These are phyloP conservation scores for Mycena leptocephala DNA, from an alignment of 768 basidiomycete genomes.

Conservation along the genomic window DNA sequence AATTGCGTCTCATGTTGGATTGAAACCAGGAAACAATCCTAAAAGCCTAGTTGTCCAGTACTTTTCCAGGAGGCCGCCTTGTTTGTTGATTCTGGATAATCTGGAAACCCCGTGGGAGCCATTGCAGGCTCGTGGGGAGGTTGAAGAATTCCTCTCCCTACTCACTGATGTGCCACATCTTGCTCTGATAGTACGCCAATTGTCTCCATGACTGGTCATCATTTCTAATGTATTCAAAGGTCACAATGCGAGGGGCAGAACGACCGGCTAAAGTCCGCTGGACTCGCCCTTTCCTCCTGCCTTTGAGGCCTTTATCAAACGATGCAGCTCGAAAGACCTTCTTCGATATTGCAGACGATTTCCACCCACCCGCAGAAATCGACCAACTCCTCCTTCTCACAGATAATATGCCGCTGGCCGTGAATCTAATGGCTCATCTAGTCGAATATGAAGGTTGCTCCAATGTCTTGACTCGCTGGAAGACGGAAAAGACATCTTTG, in stretches of 20 bases:
- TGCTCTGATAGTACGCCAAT: not conserved
- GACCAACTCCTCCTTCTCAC: not conserved
- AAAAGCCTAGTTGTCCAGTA: not conserved
- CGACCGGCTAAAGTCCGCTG: not conserved
- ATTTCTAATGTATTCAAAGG: not conserved
- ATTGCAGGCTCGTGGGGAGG: not conserved
- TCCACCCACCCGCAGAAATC: not conserved
- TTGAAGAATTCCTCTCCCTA: not conserved
- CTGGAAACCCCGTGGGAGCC: not conserved
- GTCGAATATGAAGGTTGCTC: not conserved
- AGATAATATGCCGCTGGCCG: not conserved
- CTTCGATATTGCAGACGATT: not conserved
- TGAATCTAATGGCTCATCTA: not conserved
- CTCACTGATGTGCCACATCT: not conserved
- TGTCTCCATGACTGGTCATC: not conserved
- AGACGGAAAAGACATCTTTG: too few species aligned
- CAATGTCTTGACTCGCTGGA: not conserved
- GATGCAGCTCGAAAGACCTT: not conserved
- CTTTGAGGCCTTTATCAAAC: not conserved
- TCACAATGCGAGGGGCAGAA: conserved; percentile 1
- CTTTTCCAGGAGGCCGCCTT: not conserved
- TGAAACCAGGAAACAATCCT: not conserved
- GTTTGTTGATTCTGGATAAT: not conserved
- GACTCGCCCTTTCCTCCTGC: not conserved
- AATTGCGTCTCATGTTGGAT: not conserved